phyloP scores from a whole-genome alignment of 2,329 filamentous ascomycete genomes.

The Simplicillium sp. region DNA sequence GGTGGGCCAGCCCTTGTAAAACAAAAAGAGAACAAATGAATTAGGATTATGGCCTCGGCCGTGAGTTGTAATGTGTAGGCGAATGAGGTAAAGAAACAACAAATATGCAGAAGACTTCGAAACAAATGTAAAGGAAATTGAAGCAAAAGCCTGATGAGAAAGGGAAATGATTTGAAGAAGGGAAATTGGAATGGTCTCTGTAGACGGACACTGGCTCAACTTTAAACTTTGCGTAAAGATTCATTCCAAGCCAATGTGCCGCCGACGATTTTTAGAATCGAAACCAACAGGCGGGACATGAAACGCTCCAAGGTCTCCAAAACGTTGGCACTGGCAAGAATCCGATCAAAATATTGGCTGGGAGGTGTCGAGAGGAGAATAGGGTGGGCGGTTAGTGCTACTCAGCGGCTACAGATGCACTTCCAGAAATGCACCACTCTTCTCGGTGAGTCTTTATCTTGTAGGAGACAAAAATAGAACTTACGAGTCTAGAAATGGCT shows the following conservation, averaged over 20 bases:
- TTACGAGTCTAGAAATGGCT: too few species aligned
- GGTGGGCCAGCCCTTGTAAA: conserved; percentile 2
- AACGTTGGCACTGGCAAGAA: neutral
- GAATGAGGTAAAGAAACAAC: neutral
- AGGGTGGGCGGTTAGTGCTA: neutral
- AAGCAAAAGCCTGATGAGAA: neutral
- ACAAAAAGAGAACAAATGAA: conserved; percentile 8
- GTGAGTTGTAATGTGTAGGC: neutral
- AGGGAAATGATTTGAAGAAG: conserved; percentile 1
- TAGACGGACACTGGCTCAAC: neutral
- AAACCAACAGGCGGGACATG: neutral
- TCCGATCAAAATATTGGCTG: too few species aligned
- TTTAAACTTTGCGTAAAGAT: neutral
- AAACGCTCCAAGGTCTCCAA: neutral
- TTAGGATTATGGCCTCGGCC: conserved; percentile 8
- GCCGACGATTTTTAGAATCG: neutral
- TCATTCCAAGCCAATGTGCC: neutral
- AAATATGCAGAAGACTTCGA: neutral
- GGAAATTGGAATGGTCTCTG: conserved; percentile 1
- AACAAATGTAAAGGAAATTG: neutral
- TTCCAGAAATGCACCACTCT: too few species aligned
- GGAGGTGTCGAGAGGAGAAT: neutral
- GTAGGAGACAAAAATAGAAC: too few species aligned
- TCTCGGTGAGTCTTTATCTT: too few species aligned
- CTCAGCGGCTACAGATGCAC: neutral